Percentiles rank a stretch among this genome's conserved stretches.
These are phyloP conservation scores for Deuterostichococcus epilithicus DNA, from an alignment of 139 green algal species.

Conservation along the genomic window DNA sequence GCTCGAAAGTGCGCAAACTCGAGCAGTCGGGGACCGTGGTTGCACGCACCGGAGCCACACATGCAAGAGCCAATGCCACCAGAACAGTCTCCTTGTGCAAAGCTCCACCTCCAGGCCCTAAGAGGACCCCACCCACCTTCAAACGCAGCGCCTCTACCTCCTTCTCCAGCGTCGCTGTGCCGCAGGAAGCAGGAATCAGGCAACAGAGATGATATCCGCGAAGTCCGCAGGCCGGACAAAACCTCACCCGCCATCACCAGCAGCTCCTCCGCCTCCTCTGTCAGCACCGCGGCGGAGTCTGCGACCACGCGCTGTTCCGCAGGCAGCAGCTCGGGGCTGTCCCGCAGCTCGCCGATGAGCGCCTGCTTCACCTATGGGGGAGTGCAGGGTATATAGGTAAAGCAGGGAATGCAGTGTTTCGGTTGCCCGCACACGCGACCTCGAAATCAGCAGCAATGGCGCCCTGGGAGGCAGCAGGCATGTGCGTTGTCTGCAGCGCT, in stretches of 20 bases:
- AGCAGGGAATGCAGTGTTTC: not conserved
- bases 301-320: not conserved
- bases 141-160: not conserved
- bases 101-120: not conserved
- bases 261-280: conserved; percentile 1
- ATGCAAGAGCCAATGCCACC: no score
- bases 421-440: not conserved
- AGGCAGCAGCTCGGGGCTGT: not conserved
- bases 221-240: not conserved
- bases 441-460: not conserved
- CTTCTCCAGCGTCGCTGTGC: not conserved
- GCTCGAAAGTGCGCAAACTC: no score
- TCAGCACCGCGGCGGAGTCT: not conserved
- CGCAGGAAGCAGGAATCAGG: not conserved
- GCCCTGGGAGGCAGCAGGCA: no score
- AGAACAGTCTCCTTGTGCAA: not conserved
- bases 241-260: conserved; percentile 6
- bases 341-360: conserved; percentile 4
- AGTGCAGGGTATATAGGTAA: no score
- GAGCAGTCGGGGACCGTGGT: no score
- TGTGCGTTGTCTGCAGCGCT: no score
- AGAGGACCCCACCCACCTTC: not conserved
- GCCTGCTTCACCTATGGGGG: conserved; percentile 11
- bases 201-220: not conserved
- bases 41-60: no score